Evolutionary conservation across 2,329 filamentous ascomycete species (phyloP).

Genomic region (Pestalotiopsis fici): DNA sequence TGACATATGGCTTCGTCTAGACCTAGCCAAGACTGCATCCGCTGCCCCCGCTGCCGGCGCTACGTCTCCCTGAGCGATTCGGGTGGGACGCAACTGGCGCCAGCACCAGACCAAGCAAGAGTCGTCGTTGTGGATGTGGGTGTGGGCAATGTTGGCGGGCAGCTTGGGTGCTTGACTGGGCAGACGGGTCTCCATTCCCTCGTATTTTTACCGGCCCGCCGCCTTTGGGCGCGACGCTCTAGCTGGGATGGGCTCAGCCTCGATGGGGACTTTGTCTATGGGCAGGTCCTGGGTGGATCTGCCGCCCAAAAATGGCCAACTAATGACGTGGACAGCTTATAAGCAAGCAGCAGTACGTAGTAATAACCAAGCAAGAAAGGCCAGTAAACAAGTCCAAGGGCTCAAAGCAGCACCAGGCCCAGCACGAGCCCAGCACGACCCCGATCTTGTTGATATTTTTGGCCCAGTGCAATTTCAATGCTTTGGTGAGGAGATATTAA

Average conservation of each 20-base stretch:
- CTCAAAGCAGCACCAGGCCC: background rate
- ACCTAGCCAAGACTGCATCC: background rate
- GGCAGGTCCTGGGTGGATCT: background rate
- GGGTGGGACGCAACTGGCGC: background rate
- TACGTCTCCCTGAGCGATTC: background rate
- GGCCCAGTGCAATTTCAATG: background rate
- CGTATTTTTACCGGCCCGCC: conserved; percentile 5
- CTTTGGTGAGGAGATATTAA: background rate
- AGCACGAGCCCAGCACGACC: background rate
- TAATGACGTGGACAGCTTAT: conserved; percentile 7
- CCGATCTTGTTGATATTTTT: background rate
- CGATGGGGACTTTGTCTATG: background rate
- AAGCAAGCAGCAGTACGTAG: background rate
- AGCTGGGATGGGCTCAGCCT: background rate
- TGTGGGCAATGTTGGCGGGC: too few species aligned
- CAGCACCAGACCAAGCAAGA: background rate
- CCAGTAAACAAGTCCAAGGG: background rate
- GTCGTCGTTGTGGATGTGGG: too few species aligned
- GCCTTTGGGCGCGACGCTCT: background rate
- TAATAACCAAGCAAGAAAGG: background rate
- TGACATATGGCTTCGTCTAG: background rate
- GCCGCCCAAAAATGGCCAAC: background rate
- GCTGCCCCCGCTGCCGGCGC: conserved; percentile 4
- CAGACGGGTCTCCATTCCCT: background rate
- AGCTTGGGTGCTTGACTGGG: background rate